phyloP scores from a whole-genome alignment of 2,329 filamentous ascomycete species.

The Ceratocystis alfenasii region DNA sequence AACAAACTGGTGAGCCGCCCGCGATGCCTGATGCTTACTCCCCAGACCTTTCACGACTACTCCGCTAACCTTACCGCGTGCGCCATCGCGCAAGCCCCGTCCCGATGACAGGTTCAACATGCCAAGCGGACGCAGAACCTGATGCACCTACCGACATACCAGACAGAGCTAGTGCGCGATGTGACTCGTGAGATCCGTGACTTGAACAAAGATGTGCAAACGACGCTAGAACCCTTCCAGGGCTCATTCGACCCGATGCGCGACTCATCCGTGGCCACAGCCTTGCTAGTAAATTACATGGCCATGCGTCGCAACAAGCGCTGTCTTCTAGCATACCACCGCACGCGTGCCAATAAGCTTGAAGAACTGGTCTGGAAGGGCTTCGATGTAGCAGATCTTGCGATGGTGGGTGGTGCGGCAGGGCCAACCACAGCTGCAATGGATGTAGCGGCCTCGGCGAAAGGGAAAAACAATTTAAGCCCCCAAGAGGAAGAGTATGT shows the following conservation, averaged over 20 bases:
- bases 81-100: slow-evolving; percentile 44
- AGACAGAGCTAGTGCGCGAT: slow-evolving; percentile 77
- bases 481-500: slow-evolving; percentile 97
- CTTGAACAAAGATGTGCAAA: slow-evolving; percentile 71
- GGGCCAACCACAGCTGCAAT: slow-evolving; percentile 22
- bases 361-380: slow-evolving; percentile 92
- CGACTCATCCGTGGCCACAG: slow-evolving; percentile 74
- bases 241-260: slow-evolving; percentile 74
- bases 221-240: slow-evolving; percentile 69
- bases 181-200: slow-evolving; percentile 88
- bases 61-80: background rate
- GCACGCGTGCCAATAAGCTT: slow-evolving; percentile 77
- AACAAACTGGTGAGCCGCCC: slow-evolving; percentile 22
- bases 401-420: slow-evolving; percentile 36
- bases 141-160: slow-evolving; percentile 76
- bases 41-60: background rate
- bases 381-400: slow-evolving; percentile 64
- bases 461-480: slow-evolving; percentile 56
- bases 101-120: slow-evolving; percentile 46
- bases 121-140: slow-evolving; percentile 89
- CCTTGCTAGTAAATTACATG: slow-evolving; percentile 82
- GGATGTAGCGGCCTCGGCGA: background rate
- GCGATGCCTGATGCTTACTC: background rate
- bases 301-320: slow-evolving; percentile 94
- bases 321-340: slow-evolving; percentile 87